Conservation (phyloP, 306 rosid species). For the Quercus mongolica region DNA sequence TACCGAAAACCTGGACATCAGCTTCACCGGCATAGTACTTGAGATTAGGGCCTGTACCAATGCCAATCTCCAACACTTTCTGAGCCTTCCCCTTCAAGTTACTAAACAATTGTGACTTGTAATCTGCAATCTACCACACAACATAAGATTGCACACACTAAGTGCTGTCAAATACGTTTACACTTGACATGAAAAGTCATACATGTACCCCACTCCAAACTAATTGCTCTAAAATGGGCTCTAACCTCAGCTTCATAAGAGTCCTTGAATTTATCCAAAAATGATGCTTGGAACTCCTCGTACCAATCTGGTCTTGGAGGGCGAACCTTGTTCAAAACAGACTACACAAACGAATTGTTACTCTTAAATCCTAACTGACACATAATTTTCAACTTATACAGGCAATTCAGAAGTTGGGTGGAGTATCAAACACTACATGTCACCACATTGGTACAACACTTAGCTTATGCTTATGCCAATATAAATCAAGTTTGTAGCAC, state of each 20-base stretch:
- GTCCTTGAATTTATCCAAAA: constrained; percentile 37
- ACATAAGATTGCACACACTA: constrained; percentile 10
- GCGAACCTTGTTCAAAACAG: constrained; percentile 49
- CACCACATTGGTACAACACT: too few species aligned
- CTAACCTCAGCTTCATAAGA: constrained; percentile 72
- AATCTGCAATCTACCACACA: constrained; percentile 58
- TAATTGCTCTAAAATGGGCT: not conserved
- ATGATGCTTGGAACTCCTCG: constrained; percentile 68
- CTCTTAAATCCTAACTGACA: not conserved
- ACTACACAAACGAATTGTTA: constrained; percentile 25
- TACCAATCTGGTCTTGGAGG: constrained; percentile 84
- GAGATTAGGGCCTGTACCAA: constrained; percentile 85
- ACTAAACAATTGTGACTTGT: constrained; percentile 60
- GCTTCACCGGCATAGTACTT: constrained; percentile 51
- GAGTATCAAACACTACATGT: too few species aligned
- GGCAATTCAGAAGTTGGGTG: too few species aligned
- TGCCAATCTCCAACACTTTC: constrained; percentile 81
- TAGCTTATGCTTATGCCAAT: too few species aligned
- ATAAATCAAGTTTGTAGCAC: too few species aligned
- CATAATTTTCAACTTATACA: not conserved
- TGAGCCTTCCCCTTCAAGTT: constrained; percentile 62
- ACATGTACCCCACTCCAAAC: not conserved
- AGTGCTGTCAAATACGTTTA: not conserved
- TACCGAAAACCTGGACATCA: constrained; percentile 57
- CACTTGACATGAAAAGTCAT: not conserved